Base-by-base conservation (phyloP, 2,329 filamentous ascomycete genomes). In the Sporothrix dimorphospora region DNA sequence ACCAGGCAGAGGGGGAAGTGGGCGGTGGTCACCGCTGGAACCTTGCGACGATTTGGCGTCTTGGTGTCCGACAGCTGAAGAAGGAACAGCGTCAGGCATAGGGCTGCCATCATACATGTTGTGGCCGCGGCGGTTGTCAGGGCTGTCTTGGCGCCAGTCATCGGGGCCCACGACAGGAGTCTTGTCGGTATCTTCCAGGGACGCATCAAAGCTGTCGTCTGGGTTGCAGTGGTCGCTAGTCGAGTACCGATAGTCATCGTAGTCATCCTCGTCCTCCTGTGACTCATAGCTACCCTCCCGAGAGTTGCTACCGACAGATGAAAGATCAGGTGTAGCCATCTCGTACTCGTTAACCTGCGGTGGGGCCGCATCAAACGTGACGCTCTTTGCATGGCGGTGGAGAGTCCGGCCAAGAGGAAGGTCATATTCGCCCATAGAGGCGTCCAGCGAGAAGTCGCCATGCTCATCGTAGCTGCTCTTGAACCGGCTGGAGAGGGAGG, bases 321-420 rank as follows among this genome's bases (percentile, higher is more conserved):
- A 98, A n/a, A 97, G 89, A 79, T 98, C 96, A 12, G 96, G 96
- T 1, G 96, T 99, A 45, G 94, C 92, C 92, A 98, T 94, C 82
- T 98, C 96, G 80, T 98, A 99, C 82, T 99, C 96, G 79, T 98
- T 97, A 78, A 99, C 88, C 79, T 97, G 93, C 30, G 96, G 96
- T 27, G 95, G 95, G 1, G 93, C 94, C 49, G 91, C 92, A 82
- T 98, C 94, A 79, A 99, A 99, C 0, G 95, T 99, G 72, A 99
- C 96, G 78, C 94, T 98, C 85, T 99, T 99, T 65, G 94, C 91
- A 81, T 97, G 93, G 70, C 94, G 92, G 79, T 94, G 92, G 55
- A 94, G 85, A 14, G 86, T 87, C 75, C 89, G 89, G 70, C 92
- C 91, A 7, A 88, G 88, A 47, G 89, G 88, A 19, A 91, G 83